Evolutionary conservation across 768 basidiomycete species (phyloP), one percentile per base, ranked within the genome.

Genomic region (Hemileccinum rubropunctum): DNA sequence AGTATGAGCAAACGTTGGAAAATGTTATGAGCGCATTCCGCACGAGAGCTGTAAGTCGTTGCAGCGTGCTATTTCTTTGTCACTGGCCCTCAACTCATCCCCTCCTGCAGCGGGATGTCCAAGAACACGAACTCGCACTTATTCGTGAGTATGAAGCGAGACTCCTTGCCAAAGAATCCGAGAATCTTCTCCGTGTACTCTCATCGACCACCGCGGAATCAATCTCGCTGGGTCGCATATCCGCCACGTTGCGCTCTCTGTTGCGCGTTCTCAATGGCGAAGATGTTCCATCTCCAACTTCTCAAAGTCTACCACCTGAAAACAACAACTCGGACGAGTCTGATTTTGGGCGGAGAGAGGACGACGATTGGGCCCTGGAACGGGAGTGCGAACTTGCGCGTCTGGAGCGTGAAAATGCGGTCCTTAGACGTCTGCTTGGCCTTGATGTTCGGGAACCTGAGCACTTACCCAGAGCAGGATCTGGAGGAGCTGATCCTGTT

Each of bases 1-100:
- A 99, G 66, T 98, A 97, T 62, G 97, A 99, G 66, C 88, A 91
- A 63, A 98, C 95, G 1, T 73, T 99, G 28, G 97, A 99, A 69
- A 89, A 80, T 7, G 82, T 98, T 38, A 99, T 99, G 97, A 81
- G 84, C 77, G 61, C 71, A 26, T 99, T 99, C 71, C 79, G 97
- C 49, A 88, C 83, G 50, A 83, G 91, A 41, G 95, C 97, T 28
- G 95, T 98, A 67, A 51, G 91, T 82, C 42, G 48, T 37, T 18
- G 18, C 23, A 17, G n/a, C 23, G n/a, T n/a, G n/a, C n/a, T n/a
- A n/a, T n/a, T n/a, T n/a, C 34, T 18, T 28, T 42, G 28, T 48
- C 37, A 17, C 14, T 42, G 45, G 32, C 13, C 28, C 9, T 9
- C 27, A 28, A 30, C 28, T 21, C 21, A 28, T 26, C 44, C 28